Conservation (phyloP, 371 early-diverging fungal genomes). For the Syncephalastrum monosporum region DNA sequence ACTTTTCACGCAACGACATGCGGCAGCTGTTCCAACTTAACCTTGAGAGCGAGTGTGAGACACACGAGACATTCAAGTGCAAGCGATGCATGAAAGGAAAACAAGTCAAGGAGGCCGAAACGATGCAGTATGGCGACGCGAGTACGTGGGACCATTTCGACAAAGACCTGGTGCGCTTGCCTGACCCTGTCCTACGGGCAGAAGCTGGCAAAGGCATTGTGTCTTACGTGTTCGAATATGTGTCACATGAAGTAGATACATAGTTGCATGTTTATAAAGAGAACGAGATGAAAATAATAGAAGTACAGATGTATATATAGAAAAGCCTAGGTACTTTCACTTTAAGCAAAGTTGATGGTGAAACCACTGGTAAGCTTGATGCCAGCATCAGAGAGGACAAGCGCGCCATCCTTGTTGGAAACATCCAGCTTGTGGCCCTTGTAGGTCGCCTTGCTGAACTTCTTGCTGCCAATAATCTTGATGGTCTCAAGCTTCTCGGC, state of each 20-base stretch:
- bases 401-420: not conserved
- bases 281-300: too few species aligned
- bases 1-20: constrained; percentile 89
- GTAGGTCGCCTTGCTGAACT: constrained; percentile 6
- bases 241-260: constrained; percentile 56
- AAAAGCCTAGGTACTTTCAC: too few species aligned
- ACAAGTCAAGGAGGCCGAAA: constrained; percentile 72
- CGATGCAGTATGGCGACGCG: constrained; percentile 74
- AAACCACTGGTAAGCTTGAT: constrained; percentile 6
- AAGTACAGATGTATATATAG: too few species aligned
- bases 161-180: constrained; percentile 64
- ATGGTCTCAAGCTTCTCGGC: constrained; percentile 22
- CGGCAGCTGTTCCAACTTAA: constrained; percentile 85
- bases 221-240: constrained; percentile 92
- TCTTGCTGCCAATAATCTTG: constrained; percentile 10
- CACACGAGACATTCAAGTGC: constrained; percentile 96
- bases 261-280: too few species aligned
- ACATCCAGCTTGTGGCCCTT: constrained; percentile 7
- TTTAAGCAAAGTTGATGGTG: not conserved
- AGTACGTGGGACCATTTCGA: constrained; percentile 89
- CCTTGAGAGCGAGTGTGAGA: constrained; percentile 80
- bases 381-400: constrained; percentile 2
- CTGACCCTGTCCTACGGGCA: constrained; percentile 74
- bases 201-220: constrained; percentile 72
- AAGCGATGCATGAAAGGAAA: constrained; percentile 79